Evolutionary conservation across 176 grass and related monocot species (phyloP), one percentile per base, ranked within the genome.

Genomic region (Leersia perrieri): DNA sequence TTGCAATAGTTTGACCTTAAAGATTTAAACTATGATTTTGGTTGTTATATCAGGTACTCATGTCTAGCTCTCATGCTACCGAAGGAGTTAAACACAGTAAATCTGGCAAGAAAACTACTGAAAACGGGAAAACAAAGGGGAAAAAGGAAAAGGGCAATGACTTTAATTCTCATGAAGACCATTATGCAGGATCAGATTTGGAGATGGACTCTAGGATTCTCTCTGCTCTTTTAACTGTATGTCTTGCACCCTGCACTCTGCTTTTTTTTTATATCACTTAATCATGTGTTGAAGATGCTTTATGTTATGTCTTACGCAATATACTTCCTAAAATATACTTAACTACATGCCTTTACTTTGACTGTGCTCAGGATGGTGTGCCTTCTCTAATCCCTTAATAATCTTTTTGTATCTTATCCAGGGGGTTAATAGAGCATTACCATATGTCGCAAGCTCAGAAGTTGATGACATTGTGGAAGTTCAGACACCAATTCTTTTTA

Each of bases 381-480:
- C 53, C 53, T 26, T 53, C 33, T 77, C 34, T 53, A 55, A 31
- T 73, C 55, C 5, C 78, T 36, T 64, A 53, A 60, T 87, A 70
- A 89, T 78, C 12, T 13, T 55, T 51, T 57, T 38, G 18, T 23
- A 72, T 83, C 31, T 66, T 78, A 83, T 89, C 77, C 88, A 98
- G 95, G 95, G 95, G 31, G 90, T 92, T 63, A 98, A 98, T 82
- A 92, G 95, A 87, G 95, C 95, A 82, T 91, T 98, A 87, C 95
- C 95, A 64, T 98, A 84, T 86, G 90, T 98, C 67, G 91, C 95
- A 33, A 94, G 92, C 47, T 89, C 93, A 55, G 95, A 98, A 92
- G 90, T 93, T 69, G 90, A 98, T 89, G 90, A 90, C 91, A 91
- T 98, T 76, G 83, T 98, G 62, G 95, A 98, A 77, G 84, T 91